phyloP scores from a whole-genome alignment of 2,329 filamentous ascomycete species.

The Hirsutella thompsonii region DNA sequence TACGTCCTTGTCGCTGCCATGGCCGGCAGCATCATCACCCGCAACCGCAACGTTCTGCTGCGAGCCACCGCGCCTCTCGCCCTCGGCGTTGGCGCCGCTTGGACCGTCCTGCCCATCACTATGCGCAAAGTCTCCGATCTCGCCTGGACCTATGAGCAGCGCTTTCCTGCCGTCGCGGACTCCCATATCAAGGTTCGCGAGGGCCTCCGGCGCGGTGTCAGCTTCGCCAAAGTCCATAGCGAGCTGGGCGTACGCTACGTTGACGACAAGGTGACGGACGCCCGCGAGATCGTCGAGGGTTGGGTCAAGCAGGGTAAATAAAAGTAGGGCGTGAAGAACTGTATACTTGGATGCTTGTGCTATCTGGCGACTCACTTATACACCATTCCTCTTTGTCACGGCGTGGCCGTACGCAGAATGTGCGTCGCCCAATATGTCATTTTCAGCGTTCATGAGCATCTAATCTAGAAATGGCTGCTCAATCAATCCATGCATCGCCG shows the following conservation, averaged over 20 bases:
- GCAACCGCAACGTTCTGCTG: conserved; percentile 76
- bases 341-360: no score
- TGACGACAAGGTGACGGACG: conserved; percentile 67
- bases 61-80: conserved; percentile 64
- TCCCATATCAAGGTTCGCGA: conserved; percentile 63
- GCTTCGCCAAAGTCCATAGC: conserved; percentile 63
- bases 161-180: conserved; percentile 70
- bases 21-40: conserved; percentile 82
- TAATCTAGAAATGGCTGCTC: no score
- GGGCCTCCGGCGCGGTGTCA: conserved; percentile 53
- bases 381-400: no score
- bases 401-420: no score
- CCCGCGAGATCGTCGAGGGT: conserved; percentile 65
- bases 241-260: conserved; percentile 59
- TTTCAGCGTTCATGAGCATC: no score
- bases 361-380: no score
- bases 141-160: conserved; percentile 86
- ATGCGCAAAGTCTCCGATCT: conserved; percentile 80
- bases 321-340: conserved; percentile 2
- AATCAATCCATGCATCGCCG: no score
- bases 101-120: conserved; percentile 76
- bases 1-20: conserved; percentile 92
- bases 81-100: conserved; percentile 72
- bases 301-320: conserved; percentile 89
- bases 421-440: no score